These are phyloP conservation scores for Primulina eburnea DNA, from an alignment of 257 asterid genomes.

Conservation along the genomic window DNA sequence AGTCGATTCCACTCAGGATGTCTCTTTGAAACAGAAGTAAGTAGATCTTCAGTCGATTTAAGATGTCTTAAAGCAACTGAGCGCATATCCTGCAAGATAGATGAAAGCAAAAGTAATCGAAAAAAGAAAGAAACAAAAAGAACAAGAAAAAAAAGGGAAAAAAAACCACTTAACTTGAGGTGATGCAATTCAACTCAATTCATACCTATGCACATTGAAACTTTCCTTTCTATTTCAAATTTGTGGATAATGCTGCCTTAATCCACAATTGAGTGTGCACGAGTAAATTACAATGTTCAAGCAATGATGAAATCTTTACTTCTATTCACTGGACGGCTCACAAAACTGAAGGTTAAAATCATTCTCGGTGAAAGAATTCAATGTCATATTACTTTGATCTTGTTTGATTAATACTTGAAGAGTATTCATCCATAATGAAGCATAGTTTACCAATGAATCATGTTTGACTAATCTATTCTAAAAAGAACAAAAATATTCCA, in stretches of 20 bases:
- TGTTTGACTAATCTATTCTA: slow-evolving; percentile 14
- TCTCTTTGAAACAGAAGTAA: slow-evolving; percentile 55
- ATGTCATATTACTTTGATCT: not conserved
- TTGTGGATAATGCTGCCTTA: not conserved
- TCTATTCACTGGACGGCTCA: not conserved
- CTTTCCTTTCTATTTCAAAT: not conserved
- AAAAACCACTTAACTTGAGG: not conserved
- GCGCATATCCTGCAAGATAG: slow-evolving; percentile 57
- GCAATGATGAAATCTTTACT: not conserved
- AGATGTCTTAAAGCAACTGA: slow-evolving; percentile 57
- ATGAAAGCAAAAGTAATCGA: slow-evolving; percentile 15
- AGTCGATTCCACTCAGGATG: slow-evolving; percentile 87
- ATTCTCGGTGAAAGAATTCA: not conserved
- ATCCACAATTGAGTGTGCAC: not conserved
- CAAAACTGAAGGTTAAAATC: not conserved
- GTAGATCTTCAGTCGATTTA: slow-evolving; percentile 64
- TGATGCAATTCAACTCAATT: not conserved
- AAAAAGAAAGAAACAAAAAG: not conserved
- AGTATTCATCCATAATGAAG: slow-evolving; percentile 1
- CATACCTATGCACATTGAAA: not conserved
- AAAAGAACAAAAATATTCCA: not conserved
- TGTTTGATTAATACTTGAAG: not conserved
- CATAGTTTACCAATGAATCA: not conserved
- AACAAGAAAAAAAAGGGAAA: not conserved
- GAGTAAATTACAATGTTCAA: not conserved